Evolutionary conservation across 1,284 basidiomycete species (phyloP).

Genomic region (Ceratobasidium sp.): DNA sequence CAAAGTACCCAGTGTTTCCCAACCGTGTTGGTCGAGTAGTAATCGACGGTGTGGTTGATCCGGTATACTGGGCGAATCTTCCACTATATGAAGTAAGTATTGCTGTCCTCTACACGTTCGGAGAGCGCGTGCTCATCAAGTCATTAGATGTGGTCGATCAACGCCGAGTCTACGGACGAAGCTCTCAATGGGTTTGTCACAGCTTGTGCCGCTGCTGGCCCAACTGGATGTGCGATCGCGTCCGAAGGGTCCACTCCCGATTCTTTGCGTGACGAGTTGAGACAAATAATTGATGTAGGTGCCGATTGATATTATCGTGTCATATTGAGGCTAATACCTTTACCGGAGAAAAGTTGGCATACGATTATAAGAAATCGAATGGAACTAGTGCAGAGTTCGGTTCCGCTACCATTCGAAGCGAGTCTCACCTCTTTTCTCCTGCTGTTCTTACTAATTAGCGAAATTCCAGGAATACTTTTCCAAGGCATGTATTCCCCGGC

Average conservation of each 20-base stretch:
- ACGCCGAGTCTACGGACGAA: constrained; percentile 27
- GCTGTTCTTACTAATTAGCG: too few species aligned
- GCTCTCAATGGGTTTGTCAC: too few species aligned
- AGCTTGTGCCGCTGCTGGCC: constrained; percentile 28
- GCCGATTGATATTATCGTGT: too few species aligned
- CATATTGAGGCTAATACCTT: too few species aligned
- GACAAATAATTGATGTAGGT: constrained; percentile 1
- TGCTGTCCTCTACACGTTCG: background rate
- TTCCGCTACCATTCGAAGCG: background rate
- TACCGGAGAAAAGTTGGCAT: background rate
- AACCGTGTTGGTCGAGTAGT: constrained; percentile 41
- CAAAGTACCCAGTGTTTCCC: constrained; percentile 21
- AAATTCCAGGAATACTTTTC: too few species aligned
- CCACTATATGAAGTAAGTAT: constrained; percentile 15
- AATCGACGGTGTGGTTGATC: constrained; percentile 38
- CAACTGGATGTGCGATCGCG: constrained; percentile 32
- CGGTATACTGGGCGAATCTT: constrained; percentile 6
- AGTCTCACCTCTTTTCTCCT: too few species aligned
- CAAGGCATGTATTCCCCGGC: too few species aligned
- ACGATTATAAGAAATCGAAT: background rate
- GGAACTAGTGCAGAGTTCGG: background rate
- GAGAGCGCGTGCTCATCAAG: background rate
- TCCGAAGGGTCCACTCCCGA: background rate
- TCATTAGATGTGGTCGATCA: background rate
- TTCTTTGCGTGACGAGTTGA: background rate